Evolutionary conservation across 768 basidiomycete genomes (phyloP).

Genomic region (Trametes cubensis): DNA sequence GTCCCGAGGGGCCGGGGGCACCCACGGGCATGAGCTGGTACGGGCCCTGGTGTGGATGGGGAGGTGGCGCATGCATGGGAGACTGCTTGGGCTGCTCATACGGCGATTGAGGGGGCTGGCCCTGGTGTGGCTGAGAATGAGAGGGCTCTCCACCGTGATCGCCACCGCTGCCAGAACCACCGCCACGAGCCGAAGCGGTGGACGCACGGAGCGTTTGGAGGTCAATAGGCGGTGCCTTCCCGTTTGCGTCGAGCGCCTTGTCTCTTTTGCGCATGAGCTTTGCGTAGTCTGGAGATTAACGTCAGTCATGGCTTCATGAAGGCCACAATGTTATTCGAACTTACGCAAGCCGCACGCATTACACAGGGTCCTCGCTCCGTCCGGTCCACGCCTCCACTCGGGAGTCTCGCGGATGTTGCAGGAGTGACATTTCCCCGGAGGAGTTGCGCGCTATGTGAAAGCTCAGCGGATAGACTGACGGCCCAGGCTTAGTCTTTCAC

Average conservation of each 20-base stretch:
- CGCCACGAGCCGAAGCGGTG: constrained; percentile 33
- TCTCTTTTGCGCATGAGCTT: constrained; percentile 81
- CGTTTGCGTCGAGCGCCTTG: constrained; percentile 55
- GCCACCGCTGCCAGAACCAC: constrained; percentile 3
- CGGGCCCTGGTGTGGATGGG: constrained; percentile 20
- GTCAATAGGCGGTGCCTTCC: constrained; percentile 61
- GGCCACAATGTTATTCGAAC: constrained; percentile 37
- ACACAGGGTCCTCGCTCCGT: constrained; percentile 81
- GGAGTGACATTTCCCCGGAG: constrained; percentile 85
- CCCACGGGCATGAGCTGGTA: constrained; percentile 30
- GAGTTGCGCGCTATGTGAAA: constrained; percentile 69
- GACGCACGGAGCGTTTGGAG: constrained; percentile 76
- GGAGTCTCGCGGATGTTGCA: constrained; percentile 87
- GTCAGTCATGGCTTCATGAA: background rate
- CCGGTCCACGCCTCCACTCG: constrained; percentile 86
- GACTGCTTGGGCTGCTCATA: constrained; percentile 26
- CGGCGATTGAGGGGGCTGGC: constrained; percentile 17
- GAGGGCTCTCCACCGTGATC: constrained; percentile 21
- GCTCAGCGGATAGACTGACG: constrained; percentile 28
- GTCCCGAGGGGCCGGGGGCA: constrained; percentile 13
- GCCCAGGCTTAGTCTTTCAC: constrained; percentile 34
- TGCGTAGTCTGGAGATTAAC: constrained; percentile 62
- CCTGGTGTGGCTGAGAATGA: constrained; percentile 16
- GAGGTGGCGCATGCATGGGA: constrained; percentile 17
- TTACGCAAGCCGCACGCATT: constrained; percentile 85